Percentiles rank a stretch among this genome's conserved stretches.
Conservation (phyloP, 345 rosid genomes). For the Eucalyptus caleyi region DNA sequence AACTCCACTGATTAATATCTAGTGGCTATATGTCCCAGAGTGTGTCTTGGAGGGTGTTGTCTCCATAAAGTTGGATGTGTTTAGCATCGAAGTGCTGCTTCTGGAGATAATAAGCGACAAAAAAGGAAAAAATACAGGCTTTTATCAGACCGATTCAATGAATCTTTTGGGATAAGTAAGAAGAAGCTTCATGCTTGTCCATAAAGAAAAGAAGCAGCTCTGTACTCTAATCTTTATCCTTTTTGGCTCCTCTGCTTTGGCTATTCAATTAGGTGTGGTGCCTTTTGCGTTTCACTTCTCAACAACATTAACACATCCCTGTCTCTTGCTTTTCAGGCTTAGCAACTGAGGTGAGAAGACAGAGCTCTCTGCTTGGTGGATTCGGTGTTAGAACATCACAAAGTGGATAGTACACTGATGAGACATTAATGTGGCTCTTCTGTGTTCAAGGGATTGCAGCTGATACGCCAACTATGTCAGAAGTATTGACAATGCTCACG, state of each 20-base stretch:
- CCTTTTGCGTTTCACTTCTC: neutral
- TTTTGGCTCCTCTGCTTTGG: neutral
- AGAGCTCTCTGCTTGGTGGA: neutral
- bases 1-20: neutral
- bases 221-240: neutral
- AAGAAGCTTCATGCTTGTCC: neutral
- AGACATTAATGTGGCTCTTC: neutral
- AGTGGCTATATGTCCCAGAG: constrained; percentile 10
- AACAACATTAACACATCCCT: neutral
- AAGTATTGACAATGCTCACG: constrained; percentile 3
- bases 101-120: constrained; percentile 7
- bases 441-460: constrained; percentile 5
- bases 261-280: neutral
- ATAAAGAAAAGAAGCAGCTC: neutral
- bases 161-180: constrained; percentile 17
- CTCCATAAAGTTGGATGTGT: constrained; percentile 12
- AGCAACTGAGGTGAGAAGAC: constrained; percentile 10
- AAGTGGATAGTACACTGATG: neutral
- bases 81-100: constrained; percentile 6
- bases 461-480: constrained; percentile 8
- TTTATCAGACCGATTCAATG: neutral
- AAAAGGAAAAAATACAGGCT: constrained; percentile 3
- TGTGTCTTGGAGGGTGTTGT: constrained; percentile 3
- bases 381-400: neutral
- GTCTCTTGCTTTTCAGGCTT: constrained; percentile 4